Evolutionary conservation across 2,329 filamentous ascomycete species (phyloP).

Genomic region (Colletotrichum chlorophyti): DNA sequence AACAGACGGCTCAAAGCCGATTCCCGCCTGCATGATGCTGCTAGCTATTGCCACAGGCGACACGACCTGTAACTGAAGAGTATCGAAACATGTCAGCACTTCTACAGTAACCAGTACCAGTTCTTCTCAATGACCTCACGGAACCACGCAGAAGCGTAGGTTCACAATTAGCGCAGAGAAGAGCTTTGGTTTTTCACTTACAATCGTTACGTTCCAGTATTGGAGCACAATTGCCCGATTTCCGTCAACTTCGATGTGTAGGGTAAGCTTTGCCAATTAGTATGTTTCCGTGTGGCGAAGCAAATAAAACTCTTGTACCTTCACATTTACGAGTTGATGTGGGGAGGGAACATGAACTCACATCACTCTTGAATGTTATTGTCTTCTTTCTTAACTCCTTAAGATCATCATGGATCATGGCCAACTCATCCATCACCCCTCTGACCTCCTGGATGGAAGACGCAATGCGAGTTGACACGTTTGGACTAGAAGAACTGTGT

Average conservation of each 20-base stretch:
- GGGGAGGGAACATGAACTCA: too few relatives aligned
- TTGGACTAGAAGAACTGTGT: too few relatives aligned
- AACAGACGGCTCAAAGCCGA: background rate
- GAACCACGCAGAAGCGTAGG: too few relatives aligned
- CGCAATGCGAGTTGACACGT: too few relatives aligned
- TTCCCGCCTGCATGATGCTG: background rate
- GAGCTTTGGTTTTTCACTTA: background rate
- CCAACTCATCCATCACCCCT: too few relatives aligned
- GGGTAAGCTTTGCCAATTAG: background rate
- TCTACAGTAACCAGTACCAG: too few relatives aligned
- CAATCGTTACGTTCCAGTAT: conserved; percentile 1
- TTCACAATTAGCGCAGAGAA: background rate
- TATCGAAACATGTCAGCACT: too few relatives aligned
- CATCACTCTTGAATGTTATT: background rate
- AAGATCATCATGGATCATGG: too few relatives aligned
- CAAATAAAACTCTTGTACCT: too few relatives aligned
- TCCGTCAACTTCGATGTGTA: background rate
- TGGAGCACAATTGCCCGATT: background rate
- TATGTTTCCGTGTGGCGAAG: background rate
- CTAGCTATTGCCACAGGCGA: background rate
- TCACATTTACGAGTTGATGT: too few relatives aligned
- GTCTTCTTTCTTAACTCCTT: background rate
- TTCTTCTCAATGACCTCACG: too few relatives aligned
- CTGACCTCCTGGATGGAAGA: too few relatives aligned
- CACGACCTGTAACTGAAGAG: background rate